Conservation (phyloP, 2,329 filamentous ascomycete genomes). For the Neonectria ditissima region DNA sequence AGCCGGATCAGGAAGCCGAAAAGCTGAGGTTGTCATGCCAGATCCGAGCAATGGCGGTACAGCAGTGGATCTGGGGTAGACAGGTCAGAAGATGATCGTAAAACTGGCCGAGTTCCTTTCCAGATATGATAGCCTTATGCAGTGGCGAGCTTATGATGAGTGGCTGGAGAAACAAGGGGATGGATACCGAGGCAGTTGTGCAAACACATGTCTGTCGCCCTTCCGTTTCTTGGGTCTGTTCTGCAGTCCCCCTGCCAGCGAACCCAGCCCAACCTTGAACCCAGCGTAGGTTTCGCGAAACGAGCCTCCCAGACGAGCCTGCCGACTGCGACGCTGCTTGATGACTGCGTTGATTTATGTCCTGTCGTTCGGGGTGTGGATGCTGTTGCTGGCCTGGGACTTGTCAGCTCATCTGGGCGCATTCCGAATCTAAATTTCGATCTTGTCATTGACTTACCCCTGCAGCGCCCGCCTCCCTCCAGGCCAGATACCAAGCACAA, state of each 20-base stretch:
- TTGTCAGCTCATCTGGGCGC: constrained; percentile 37
- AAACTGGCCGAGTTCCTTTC: constrained; percentile 9
- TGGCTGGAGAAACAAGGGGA: not conserved
- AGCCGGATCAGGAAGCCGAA: constrained; percentile 43
- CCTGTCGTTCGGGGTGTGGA: constrained; percentile 20
- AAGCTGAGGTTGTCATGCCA: constrained; percentile 33
- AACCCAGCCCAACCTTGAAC: not conserved
- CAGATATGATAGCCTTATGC: constrained; percentile 16
- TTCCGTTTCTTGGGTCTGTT: not conserved
- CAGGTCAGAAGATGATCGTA: constrained; percentile 27
- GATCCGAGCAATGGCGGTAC: constrained; percentile 41
- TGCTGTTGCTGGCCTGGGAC: constrained; percentile 28
- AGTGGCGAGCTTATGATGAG: constrained; percentile 6
- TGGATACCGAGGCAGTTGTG: constrained; percentile 16
- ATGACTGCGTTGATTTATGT: not conserved
- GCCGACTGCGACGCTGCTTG: not conserved
- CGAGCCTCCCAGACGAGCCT: not conserved
- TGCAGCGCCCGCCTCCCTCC: constrained; percentile 19
- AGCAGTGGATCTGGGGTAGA: constrained; percentile 47
- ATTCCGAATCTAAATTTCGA: constrained; percentile 38
- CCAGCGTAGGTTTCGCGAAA: not conserved
- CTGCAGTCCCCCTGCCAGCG: constrained; percentile 5
- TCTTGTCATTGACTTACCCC: constrained; percentile 30
- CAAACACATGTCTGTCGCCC: constrained; percentile 8
- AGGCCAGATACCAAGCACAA: constrained; percentile 23